These are phyloP conservation scores for Microbotryum silenes-acaulis DNA, from an alignment of 1,284 basidiomycete genomes.

Conservation along the genomic window DNA sequence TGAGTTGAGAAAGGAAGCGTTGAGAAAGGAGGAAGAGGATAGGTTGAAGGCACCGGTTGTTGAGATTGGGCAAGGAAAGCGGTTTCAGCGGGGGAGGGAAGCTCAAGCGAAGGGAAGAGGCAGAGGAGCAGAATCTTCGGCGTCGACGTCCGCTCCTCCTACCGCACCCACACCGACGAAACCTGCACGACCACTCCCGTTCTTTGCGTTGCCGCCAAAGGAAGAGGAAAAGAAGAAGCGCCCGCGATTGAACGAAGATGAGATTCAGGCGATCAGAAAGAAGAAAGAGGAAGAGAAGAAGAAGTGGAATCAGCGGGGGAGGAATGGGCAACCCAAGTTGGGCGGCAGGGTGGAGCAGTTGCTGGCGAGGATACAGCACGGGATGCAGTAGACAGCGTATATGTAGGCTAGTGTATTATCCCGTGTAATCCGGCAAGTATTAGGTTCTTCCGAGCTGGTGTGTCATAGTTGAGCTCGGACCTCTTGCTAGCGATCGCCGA, in stretches of 20 bases:
- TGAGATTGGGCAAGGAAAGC: too few species aligned
- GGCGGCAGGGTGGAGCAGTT: slow-evolving; percentile 23
- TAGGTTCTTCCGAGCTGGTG: too few species aligned
- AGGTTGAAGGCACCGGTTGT: too few species aligned
- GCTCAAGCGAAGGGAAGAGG: not conserved
- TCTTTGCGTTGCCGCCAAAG: not conserved
- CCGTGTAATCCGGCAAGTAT: too few species aligned
- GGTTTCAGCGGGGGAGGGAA: not conserved
- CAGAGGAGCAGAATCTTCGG: not conserved
- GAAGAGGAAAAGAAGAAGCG: slow-evolving; percentile 12
- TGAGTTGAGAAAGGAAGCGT: too few species aligned
- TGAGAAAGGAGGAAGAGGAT: too few species aligned
- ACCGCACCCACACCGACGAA: not conserved
- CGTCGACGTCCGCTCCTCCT: not conserved
- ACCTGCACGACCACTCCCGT: not conserved
- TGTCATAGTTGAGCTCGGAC: too few species aligned
- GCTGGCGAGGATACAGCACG: slow-evolving; percentile 23
- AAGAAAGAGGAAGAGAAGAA: slow-evolving; percentile 19
- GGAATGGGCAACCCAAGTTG: slow-evolving; percentile 28
- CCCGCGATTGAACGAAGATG: slow-evolving; percentile 13
- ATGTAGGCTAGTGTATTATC: too few species aligned
- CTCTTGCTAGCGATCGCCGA: too few species aligned
- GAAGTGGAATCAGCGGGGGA: slow-evolving; percentile 10
- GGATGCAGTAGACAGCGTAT: slow-evolving; percentile 5
- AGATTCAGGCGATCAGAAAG: slow-evolving; percentile 22